Evolutionary conservation across 129 eudicot genomes (phyloP).

Genomic region (Flaveria linearis): DNA sequence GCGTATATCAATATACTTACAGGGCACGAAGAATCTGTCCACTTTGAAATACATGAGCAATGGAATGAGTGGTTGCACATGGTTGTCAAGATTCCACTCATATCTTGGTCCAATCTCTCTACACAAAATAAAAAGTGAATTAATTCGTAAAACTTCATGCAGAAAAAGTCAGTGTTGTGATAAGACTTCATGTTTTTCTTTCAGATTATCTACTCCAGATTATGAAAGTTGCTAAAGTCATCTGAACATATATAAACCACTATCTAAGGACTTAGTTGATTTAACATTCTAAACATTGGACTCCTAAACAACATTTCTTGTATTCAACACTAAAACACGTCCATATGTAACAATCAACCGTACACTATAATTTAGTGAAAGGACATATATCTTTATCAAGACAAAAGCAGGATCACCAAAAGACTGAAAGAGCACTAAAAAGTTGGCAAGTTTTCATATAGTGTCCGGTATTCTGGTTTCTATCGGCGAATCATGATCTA

Average conservation of each 20-base stretch:
- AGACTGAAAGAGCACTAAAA: neutral
- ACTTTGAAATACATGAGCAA: constrained; percentile 90
- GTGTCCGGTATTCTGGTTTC: neutral
- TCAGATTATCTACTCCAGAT: neutral
- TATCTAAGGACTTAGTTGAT: constrained; percentile 5
- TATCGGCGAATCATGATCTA: neutral
- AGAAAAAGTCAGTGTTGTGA: neutral
- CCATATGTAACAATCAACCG: constrained; percentile 1
- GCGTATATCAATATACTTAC: constrained; percentile 43
- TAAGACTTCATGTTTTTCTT: neutral
- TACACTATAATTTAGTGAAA: neutral
- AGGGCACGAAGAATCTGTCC: constrained; percentile 99
- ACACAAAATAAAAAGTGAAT: constrained; percentile 28
- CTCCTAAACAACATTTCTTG: constrained; percentile 26
- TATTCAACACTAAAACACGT: constrained; percentile 2
- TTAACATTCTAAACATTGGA: constrained; percentile 14
- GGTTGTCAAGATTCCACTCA: constrained; percentile 80
- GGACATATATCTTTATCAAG: neutral
- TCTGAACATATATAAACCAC: neutral
- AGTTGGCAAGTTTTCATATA: neutral
- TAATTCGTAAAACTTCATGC: neutral
- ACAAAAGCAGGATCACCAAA: neutral
- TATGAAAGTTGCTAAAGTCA: neutral
- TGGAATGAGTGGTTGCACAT: constrained; percentile 98
- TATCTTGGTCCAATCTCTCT: constrained; percentile 93